phyloP scores from a whole-genome alignment of 441 rosid species.

The Dalechampia spathulata region DNA sequence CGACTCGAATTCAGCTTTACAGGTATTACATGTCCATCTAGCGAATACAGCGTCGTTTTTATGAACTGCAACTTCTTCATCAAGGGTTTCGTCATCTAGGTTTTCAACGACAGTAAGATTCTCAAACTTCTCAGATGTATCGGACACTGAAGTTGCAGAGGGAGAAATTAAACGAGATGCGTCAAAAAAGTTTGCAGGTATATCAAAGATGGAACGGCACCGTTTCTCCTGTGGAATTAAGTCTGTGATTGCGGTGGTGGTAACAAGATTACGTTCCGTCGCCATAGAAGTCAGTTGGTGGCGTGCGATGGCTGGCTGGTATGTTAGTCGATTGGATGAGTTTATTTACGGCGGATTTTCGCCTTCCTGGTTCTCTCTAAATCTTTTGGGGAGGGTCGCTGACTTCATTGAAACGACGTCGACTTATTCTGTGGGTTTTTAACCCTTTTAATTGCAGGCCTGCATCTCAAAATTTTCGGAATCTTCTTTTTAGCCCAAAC shows the following conservation, averaged over 20 bases:
- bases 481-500: no score
- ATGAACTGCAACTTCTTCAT: conserved; percentile 23
- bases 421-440: background rate
- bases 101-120: conserved; percentile 5
- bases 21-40: conserved; percentile 89
- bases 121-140: conserved; percentile 17
- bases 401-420: conserved; percentile 9
- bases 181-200: conserved; percentile 53
- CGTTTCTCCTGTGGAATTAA: conserved; percentile 27
- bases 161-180: conserved; percentile 50
- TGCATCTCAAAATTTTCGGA: no score
- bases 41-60: conserved; percentile 26
- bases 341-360: background rate
- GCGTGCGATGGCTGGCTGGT: background rate
- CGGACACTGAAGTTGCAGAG: conserved; percentile 29
- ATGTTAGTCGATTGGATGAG: background rate
- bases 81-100: conserved; percentile 20
- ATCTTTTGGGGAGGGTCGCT: background rate
- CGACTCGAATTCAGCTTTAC: conserved; percentile 72
- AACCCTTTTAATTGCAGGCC: background rate
- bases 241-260: conserved; percentile 8
- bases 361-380: no score
- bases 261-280: conserved; percentile 14
- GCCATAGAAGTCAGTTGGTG: conserved; percentile 23
- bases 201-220: conserved; percentile 58